Evolutionary conservation across 1,284 basidiomycete genomes (phyloP).

Genomic region (Wallemia ichthyophaga): DNA sequence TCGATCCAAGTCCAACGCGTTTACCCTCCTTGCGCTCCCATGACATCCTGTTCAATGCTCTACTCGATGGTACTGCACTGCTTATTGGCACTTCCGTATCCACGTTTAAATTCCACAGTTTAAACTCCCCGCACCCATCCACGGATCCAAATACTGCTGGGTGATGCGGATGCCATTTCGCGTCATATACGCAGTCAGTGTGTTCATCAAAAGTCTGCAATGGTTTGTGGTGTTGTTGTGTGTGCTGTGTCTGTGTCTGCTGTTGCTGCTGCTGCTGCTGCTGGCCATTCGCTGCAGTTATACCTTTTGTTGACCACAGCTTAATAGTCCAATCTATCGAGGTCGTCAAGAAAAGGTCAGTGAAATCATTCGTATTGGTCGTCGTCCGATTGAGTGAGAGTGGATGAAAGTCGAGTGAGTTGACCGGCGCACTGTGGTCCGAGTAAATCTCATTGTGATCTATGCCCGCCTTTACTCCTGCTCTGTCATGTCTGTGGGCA

Average conservation of each 20-base stretch:
- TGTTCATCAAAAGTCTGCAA: slow-evolving; percentile 81
- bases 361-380: slow-evolving; percentile 68
- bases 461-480: slow-evolving; percentile 77
- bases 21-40: slow-evolving; percentile 72
- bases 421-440: slow-evolving; percentile 74
- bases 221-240: slow-evolving; percentile 33
- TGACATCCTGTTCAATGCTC: slow-evolving; percentile 74
- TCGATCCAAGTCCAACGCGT: slow-evolving; percentile 57
- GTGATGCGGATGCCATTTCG: slow-evolving; percentile 83
- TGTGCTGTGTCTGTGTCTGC: too few species aligned
- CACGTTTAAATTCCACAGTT: slow-evolving; percentile 80
- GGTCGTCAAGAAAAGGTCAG: slow-evolving; percentile 68
- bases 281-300: slow-evolving; percentile 3
- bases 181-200: slow-evolving; percentile 96
- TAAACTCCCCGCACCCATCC: slow-evolving; percentile 78
- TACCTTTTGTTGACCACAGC: slow-evolving; percentile 44
- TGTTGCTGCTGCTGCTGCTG: slow-evolving; percentile 31
- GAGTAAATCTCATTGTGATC: slow-evolving; percentile 71
- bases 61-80: slow-evolving; percentile 34
- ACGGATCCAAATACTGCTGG: slow-evolving; percentile 79
- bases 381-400: slow-evolving; percentile 22
- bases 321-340: slow-evolving; percentile 91
- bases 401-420: slow-evolving; percentile 81
- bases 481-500: slow-evolving; percentile 82
- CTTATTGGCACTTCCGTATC: slow-evolving; percentile 80